Base-by-base conservation (phyloP, 257 asterid species). In the Fraxinus quadrangulata region DNA sequence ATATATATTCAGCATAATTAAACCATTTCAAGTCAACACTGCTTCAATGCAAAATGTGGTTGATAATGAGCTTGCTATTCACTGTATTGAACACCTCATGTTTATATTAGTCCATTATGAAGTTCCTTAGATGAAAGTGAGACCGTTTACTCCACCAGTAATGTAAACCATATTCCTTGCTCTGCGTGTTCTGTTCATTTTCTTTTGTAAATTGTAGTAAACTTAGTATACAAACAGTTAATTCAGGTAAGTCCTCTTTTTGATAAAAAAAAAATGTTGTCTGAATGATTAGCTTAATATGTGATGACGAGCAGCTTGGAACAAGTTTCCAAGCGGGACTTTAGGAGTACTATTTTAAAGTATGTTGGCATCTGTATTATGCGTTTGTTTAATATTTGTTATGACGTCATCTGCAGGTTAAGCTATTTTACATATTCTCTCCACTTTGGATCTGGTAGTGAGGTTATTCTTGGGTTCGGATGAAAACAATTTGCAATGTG, bases 401-500 rank as follows among this genome's bases (percentile, higher is more conserved):
- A 40, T 69, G 61, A 34, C 42, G 30, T 85, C 61, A 34, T 81
- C 77, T 77, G 86, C 96, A 92, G 97, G 90, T 85, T 69, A 42
- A 84, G 75, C 45, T 79, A 74, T 37, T 61, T 78, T 31, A 34
- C 51, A 56, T 77, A 49, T 65, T 37, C 71, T 77, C 78, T 4
- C 68, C 51, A 68, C 11, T 67, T 68, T 67, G 45, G 72, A 68
- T 56, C 71, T 11, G 74, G 36, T 24, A 45, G 72, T 73, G 70
- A 65, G 75, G 81, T 61, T n/a, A 45, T 67, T 77, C 77, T 75
- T 83, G 78, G 71, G 49, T 78, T 84, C 87, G 84, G 85, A 90
- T 90, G 92, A 89, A 83, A 84, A 75, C 89, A 59, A 81, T 77
- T 74, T 74, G 88, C 94, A 67, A 92, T 94, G 99, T 91, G 97